phyloP scores from a whole-genome alignment of 495 filamentous ascomycete species.

The Aspergillus leporis region DNA sequence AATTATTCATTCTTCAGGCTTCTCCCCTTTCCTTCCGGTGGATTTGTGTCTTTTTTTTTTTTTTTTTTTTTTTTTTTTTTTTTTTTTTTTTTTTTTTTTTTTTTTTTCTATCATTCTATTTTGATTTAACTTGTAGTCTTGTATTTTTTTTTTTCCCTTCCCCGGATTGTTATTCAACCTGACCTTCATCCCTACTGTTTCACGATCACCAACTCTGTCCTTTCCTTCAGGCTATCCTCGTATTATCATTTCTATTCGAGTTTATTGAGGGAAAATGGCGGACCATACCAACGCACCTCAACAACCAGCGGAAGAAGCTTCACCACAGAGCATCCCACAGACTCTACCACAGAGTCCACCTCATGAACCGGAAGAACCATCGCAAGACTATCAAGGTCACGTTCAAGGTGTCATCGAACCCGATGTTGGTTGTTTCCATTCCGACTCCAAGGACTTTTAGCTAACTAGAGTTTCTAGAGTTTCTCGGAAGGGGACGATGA shows the following conservation, averaged over 20 bases:
- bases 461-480: slow-evolving; percentile 18
- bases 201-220: neutral
- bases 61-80: neutral
- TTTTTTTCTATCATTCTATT: neutral
- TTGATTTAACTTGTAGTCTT: neutral
- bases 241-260: neutral
- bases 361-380: neutral
- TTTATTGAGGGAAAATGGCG: neutral
- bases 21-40: neutral
- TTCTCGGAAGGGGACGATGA: slow-evolving; percentile 25
- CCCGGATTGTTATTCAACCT: neutral
- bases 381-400: neutral
- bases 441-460: neutral
- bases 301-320: neutral
- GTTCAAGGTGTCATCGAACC: slow-evolving; percentile 25
- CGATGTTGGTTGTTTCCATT: slow-evolving; percentile 28
- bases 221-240: neutral
- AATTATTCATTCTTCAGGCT: neutral
- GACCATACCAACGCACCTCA: neutral
- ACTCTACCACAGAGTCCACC: neutral
- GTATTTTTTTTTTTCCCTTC: neutral
- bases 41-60: neutral
- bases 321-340: neutral
- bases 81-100: neutral
- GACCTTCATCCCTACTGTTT: neutral